Evolutionary conservation across 2,329 filamentous ascomycete genomes (phyloP).

Genomic region (Cercospora sesami): DNA sequence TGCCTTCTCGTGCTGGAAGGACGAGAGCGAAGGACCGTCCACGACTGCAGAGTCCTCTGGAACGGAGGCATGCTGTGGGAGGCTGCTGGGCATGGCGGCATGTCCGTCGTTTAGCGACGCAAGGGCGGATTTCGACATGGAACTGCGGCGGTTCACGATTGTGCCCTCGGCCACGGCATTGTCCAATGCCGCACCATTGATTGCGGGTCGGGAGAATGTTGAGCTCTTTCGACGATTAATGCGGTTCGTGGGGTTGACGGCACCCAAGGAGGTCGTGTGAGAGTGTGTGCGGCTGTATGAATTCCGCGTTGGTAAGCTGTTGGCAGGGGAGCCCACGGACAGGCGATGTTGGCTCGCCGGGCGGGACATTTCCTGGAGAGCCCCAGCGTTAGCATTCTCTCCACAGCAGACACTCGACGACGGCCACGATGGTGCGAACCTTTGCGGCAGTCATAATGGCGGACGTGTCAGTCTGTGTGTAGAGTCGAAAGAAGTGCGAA

Average conservation of each 20-base stretch:
- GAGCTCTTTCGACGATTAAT: conserved; percentile 94
- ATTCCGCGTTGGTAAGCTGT: conserved; percentile 62
- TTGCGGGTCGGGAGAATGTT: conserved; percentile 74
- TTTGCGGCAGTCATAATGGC: conserved; percentile 21
- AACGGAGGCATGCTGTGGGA: conserved; percentile 54
- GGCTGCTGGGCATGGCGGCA: conserved; percentile 63
- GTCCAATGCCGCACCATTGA: conserved; percentile 65
- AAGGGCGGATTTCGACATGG: conserved; percentile 62
- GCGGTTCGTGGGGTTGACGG: conserved; percentile 78
- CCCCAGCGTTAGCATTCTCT: conserved; percentile 19
- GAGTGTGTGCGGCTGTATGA: conserved; percentile 74
- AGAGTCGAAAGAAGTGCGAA: neutral
- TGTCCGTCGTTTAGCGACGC: conserved; percentile 55
- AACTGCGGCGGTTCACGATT: conserved; percentile 62
- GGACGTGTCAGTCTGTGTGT: conserved; percentile 5
- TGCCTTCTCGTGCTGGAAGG: conserved; percentile 50
- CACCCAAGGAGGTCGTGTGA: conserved; percentile 74
- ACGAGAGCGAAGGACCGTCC: conserved; percentile 64
- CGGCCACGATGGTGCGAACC: conserved; percentile 15
- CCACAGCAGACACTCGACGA: conserved; percentile 8
- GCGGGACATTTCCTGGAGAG: conserved; percentile 43
- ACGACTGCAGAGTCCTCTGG: conserved; percentile 58
- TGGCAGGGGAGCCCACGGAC: conserved; percentile 57
- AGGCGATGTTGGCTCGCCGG: conserved; percentile 42
- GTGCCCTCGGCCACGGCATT: conserved; percentile 65